Percentiles rank a stretch among this genome's conserved stretches.
Conservation (phyloP, 2,329 filamentous ascomycete genomes). For the Talaromyces sp. region DNA sequence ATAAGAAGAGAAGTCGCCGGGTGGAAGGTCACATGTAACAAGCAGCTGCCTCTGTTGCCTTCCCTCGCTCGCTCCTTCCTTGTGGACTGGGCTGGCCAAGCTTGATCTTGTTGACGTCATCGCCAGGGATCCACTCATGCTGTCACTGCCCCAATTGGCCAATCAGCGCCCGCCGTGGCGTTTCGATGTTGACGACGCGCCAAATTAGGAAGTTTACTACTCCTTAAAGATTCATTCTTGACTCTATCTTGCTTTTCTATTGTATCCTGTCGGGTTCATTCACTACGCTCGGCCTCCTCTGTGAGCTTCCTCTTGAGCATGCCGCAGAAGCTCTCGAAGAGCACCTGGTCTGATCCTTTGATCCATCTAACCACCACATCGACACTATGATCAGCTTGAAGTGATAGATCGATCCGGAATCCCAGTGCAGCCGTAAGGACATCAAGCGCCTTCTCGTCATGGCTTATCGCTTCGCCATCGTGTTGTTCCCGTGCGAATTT, state of each 20-base stretch:
- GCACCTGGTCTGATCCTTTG: slow-evolving; percentile 67
- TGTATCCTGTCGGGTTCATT: neutral
- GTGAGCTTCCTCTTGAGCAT: slow-evolving; percentile 63
- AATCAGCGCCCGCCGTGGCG: slow-evolving; percentile 1
- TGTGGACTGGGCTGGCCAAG: neutral
- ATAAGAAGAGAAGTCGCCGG: neutral
- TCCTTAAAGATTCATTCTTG: neutral
- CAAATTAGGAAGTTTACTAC: neutral
- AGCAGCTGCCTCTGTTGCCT: neutral
- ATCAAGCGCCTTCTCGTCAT: slow-evolving; percentile 26
- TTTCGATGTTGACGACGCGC: neutral
- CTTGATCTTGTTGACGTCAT: slow-evolving; percentile 13
- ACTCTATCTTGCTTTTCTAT: neutral
- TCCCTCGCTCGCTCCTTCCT: neutral
- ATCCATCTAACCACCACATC: slow-evolving; percentile 65
- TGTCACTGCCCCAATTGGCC: slow-evolving; percentile 1
- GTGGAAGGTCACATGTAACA: slow-evolving; percentile 8
- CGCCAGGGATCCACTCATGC: neutral
- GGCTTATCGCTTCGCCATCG: slow-evolving; percentile 22
- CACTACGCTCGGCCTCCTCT: slow-evolving; percentile 19
- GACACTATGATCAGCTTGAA: slow-evolving; percentile 43
- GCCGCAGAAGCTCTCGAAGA: slow-evolving; percentile 87
- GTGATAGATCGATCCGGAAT: slow-evolving; percentile 56
- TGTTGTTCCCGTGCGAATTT: slow-evolving; percentile 40
- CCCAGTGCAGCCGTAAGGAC: slow-evolving; percentile 52